Percentiles rank a stretch among this genome's conserved stretches.
Conservation (phyloP, 1,284 basidiomycete genomes). For the Phylloboletellus chloephorus region DNA sequence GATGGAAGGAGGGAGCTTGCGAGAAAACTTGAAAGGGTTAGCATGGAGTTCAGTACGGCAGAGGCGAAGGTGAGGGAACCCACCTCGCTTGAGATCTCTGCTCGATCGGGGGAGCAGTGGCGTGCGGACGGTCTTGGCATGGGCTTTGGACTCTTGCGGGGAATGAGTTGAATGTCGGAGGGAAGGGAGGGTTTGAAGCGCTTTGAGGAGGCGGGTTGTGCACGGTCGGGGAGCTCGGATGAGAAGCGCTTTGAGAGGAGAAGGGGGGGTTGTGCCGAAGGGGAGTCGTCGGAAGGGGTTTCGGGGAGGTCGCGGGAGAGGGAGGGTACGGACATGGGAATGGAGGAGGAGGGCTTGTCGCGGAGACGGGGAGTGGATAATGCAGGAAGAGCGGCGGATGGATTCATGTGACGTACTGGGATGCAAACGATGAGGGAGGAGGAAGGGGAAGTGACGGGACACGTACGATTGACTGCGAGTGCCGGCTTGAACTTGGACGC, state of each 20-base stretch:
- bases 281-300: slow-evolving; percentile 36
- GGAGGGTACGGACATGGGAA: slow-evolving; percentile 8
- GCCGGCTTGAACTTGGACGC: slow-evolving; percentile 40
- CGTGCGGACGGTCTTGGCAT: slow-evolving; percentile 7
- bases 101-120: slow-evolving; percentile 12
- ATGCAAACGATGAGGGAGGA: slow-evolving; percentile 8
- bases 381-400: slow-evolving; percentile 28
- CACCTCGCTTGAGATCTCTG: slow-evolving; percentile 26
- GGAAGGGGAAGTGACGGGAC: background rate
- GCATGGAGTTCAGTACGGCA: slow-evolving; percentile 1
- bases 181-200: slow-evolving; percentile 34
- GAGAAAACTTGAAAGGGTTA: slow-evolving; percentile 18
- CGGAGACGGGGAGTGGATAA: slow-evolving; percentile 43
- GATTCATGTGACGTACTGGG: slow-evolving; percentile 14
- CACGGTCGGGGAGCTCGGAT: slow-evolving; percentile 34
- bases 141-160: slow-evolving; percentile 7
- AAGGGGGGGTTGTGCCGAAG: slow-evolving; percentile 29
- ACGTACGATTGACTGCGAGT: slow-evolving; percentile 11
- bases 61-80: slow-evolving; percentile 21
- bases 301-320: slow-evolving; percentile 31
- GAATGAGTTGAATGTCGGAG: slow-evolving; percentile 38
- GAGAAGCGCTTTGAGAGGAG: slow-evolving; percentile 43
- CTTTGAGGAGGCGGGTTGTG: slow-evolving; percentile 36
- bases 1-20: background rate
- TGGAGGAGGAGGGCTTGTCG: slow-evolving; percentile 18